Evolutionary conservation across 192 early-diverging fungal genomes (phyloP), one percentile per base, ranked within the genome.

Genomic region (Coemansia sp.): DNA sequence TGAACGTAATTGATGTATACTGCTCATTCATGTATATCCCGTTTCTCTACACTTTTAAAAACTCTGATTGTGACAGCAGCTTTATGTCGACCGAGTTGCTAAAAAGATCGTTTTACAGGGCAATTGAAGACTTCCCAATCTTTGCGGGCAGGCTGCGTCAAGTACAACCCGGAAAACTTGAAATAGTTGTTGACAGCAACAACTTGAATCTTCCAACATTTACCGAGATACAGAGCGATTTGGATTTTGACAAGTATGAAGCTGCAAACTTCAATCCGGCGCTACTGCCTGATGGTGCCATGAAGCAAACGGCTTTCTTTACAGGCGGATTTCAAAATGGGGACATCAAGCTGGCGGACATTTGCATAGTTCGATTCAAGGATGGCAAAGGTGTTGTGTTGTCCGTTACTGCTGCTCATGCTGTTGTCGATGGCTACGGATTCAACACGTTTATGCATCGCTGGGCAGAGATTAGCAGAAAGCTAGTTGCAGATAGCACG

Each of bases 371-470:
- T 5, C 32, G 58, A 32, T 47, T 68, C 9, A 35, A n/a, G 10
- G 41, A 74, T 2, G 62, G 58, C 47, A 65, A 62, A 25, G 72
- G 72, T 0, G 66, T 69, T 4, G 58, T 57, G 0, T 23, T 74
- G 21, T 53, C 62, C 51, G 24, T 53, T 1, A 47, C 32, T 1
- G 12, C 65, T 49, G 17, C 52, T 0, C 72, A 74, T 9, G 41
- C 9, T 14, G 27, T 56, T 14, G 35, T 68, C 1, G 72, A 74
- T 48, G 61, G 57, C 2, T 22, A 24, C 11, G 72, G 66, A 5
- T 64, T 43, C 22, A 25, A 50, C 22, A 43, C 7, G 38, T 69
- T 74, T 61, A 61, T 65, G 6, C 47, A 25, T 12, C 62, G 27
- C 0, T 74, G 72, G 72, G 66, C 66, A n/a, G 15, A 27, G 1